Evolutionary conservation across 2,329 filamentous ascomycete genomes (phyloP).

Genomic region (Colletotrichum sp.): DNA sequence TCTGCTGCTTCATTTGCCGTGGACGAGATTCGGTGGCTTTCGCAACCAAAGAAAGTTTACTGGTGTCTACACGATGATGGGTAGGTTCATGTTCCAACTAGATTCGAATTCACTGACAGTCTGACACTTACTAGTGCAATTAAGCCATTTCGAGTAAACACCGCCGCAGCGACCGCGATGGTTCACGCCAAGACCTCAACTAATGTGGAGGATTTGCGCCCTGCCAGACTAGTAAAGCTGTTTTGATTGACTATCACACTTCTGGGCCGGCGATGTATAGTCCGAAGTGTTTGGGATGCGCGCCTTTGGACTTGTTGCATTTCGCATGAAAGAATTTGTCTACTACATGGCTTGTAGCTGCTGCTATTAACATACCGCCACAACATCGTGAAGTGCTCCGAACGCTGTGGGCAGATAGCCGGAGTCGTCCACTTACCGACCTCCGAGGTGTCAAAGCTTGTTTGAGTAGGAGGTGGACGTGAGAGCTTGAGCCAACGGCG

Average conservation of each 20-base stretch:
- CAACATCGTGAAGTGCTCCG: not conserved
- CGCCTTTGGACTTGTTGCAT: not conserved
- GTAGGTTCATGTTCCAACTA: not conserved
- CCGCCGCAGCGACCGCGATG: not conserved
- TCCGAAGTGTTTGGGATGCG: not conserved
- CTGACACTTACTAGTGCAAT: not conserved
- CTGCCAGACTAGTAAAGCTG: not conserved
- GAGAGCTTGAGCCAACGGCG: not conserved
- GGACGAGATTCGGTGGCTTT: not conserved
- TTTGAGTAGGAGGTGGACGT: not conserved
- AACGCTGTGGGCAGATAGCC: not conserved
- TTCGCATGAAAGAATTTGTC: not conserved
- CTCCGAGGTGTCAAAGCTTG: not conserved
- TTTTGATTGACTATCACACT: not conserved
- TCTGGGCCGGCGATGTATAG: not conserved
- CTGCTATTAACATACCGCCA: not conserved
- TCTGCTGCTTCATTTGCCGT: not conserved
- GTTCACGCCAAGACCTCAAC: not conserved
- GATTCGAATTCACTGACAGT: not conserved
- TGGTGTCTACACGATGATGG: slow-evolving; percentile 1
- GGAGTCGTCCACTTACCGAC: not conserved
- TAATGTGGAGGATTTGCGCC: not conserved
- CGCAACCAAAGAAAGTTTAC: not conserved
- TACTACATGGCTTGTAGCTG: not conserved
- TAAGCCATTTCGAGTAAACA: not conserved